phyloP scores from a whole-genome alignment of 75 land plant species.

The Cupressus sempervirens region DNA sequence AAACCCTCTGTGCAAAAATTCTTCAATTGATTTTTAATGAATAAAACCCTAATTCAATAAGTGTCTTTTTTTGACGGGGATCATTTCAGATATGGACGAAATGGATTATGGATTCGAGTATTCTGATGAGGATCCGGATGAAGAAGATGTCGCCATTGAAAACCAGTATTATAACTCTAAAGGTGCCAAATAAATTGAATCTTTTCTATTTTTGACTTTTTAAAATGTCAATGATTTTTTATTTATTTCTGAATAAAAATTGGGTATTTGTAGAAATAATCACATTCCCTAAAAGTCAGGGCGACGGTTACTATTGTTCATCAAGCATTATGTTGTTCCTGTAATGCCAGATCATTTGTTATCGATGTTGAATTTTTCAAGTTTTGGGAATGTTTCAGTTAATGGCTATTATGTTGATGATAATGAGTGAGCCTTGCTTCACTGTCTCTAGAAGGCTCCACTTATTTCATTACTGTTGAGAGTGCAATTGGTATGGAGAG shows the following conservation, averaged over 20 bases:
- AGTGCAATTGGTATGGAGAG: no score
- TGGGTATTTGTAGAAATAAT: neutral
- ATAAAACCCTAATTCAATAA: neutral
- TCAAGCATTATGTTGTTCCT: no score
- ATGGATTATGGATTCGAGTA: slow-evolving; percentile 11
- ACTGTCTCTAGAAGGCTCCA: no score
- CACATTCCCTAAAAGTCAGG: no score
- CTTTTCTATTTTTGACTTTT: neutral
- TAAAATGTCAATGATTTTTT: neutral
- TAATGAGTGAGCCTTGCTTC: no score
- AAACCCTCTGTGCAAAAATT: neutral
- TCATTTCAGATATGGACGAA: neutral
- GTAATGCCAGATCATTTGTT: no score
- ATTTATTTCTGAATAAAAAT: neutral
- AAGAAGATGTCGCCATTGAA: slow-evolving; percentile 12
- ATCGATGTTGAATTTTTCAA: no score
- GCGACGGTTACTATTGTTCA: no score
- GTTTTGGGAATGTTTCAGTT: no score
- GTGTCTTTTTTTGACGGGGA: neutral
- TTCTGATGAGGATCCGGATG: no score
- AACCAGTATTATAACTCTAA: slow-evolving; percentile 10
- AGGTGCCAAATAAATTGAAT: neutral
- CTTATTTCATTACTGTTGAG: no score
- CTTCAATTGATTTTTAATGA: neutral
- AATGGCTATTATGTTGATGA: no score